Conservation (phyloP, 164 flowering plant genomes). For the Chloranthus sessilifolius region DNA sequence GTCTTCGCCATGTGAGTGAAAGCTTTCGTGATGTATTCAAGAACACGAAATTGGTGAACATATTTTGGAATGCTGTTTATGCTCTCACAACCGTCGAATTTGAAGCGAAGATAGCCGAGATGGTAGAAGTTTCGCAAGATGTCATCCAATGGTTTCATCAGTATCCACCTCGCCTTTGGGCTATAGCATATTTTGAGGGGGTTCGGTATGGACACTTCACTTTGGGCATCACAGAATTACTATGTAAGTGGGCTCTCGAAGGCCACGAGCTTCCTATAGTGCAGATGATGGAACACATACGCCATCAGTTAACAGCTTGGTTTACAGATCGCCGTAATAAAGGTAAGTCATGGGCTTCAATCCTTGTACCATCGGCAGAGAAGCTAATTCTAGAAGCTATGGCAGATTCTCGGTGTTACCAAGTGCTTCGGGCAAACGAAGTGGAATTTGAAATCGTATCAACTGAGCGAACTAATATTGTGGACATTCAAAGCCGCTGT, state of each 20-base stretch:
- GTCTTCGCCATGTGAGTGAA: slow-evolving; percentile 50
- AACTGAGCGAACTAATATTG: slow-evolving; percentile 64
- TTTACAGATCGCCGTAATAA: slow-evolving; percentile 35
- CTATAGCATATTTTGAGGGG: slow-evolving; percentile 93
- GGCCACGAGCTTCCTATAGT: slow-evolving; percentile 59
- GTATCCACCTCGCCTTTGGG: slow-evolving; percentile 86
- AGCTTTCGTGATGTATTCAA: slow-evolving; percentile 58
- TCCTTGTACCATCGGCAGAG: slow-evolving; percentile 57
- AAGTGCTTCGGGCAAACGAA: slow-evolving; percentile 65
- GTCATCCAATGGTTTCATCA: slow-evolving; percentile 70
- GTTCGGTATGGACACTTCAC: slow-evolving; percentile 91
- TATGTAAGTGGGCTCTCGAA: slow-evolving; percentile 53
- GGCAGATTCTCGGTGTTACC: slow-evolving; percentile 51
- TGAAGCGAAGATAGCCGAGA: slow-evolving; percentile 75
- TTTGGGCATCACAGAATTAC: slow-evolving; percentile 54
- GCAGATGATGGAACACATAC: slow-evolving; percentile 59
- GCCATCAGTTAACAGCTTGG: slow-evolving; percentile 42
- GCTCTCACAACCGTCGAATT: slow-evolving; percentile 84
- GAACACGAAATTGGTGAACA: slow-evolving; percentile 59
- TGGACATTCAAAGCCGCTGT: slow-evolving; percentile 42
- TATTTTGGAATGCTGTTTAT: slow-evolving; percentile 97
- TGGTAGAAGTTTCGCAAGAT: slow-evolving; percentile 77
- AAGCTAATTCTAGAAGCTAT: slow-evolving; percentile 48
- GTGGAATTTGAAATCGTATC: slow-evolving; percentile 88
- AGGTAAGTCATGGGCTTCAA: slow-evolving; percentile 38